Base-by-base conservation (phyloP, 257 asterid genomes). In the Vinca minor region DNA sequence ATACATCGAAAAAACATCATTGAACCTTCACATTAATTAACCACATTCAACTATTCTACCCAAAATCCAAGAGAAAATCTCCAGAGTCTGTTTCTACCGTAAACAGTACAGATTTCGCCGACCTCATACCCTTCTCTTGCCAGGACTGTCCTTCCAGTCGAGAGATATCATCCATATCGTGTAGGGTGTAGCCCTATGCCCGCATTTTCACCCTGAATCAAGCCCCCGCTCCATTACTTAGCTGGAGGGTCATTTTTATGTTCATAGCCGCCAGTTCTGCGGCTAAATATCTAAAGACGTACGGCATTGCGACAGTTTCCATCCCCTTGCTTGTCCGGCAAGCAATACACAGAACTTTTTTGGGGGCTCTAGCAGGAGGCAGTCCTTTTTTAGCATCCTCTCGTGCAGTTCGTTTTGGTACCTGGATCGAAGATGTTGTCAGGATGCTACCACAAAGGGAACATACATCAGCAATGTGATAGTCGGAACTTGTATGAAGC, bases 231-330 rank as follows among this genome's bases (percentile, higher is more conserved):
- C 80, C 89, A 41, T 76, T 76, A 66, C 85, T 85, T 42, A 89
- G 77, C 62, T 81, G 73, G 39, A 93, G 88, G 31, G 87, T 80
- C 95, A 93, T 75, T 67, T 85, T 87, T 3, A 93, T 85, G 75
- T 93, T 93, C 98, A 93, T 93, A 62, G 96, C 88, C 0, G 96
- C 96, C 82, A 93, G 73, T 77, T 93, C 98, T 2, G 95, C 90
- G 41, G 98, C 98, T 60, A 93, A 74, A 74, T 87, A 89, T 73
- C 91, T 80, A 52, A 89, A 89, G 4, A 93, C 98, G 15, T 87
- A 93, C 1, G 98, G 97, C 98, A 93, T 87, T 3, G 97, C 86
- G 18, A 93, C 97, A 3, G 95, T 93, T 82, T 89, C 98, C 97
- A 93, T 93, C 9, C 96, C 96, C 73, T 83, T 85, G 31, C 96